These are phyloP conservation scores for Senna tora DNA, from an alignment of 306 rosid genomes.

Conservation along the genomic window DNA sequence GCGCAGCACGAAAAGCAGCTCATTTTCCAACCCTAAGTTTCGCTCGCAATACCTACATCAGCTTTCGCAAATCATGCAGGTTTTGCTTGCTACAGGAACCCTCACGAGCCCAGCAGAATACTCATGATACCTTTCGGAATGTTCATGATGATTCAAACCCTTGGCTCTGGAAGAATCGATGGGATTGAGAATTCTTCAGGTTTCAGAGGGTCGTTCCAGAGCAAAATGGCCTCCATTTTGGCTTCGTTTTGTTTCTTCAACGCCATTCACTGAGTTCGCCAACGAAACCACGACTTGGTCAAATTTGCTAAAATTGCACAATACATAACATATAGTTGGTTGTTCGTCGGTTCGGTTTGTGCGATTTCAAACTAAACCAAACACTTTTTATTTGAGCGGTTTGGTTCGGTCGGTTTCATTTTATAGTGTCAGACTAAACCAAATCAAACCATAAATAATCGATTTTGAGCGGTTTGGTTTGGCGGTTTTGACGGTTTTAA, in stretches of 20 bases:
- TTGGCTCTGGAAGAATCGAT: no score
- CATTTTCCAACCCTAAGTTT: slow-evolving; percentile 53
- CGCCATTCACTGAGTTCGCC: slow-evolving; percentile 47
- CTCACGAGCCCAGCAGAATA: slow-evolving; percentile 11
- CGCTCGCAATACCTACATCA: slow-evolving; percentile 41
- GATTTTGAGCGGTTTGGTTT: no score
- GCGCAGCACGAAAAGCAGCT: slow-evolving; percentile 72
- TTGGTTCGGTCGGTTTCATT: no score
- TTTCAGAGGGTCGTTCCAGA: slow-evolving; percentile 34
- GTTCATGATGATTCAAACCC: no score
- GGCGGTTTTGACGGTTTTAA: no score
- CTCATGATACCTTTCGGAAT: no score
- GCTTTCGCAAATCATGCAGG: slow-evolving; percentile 27
- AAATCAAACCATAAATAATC: no score
- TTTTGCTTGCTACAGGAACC: slow-evolving; percentile 6
- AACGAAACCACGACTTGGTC: slow-evolving; percentile 52
- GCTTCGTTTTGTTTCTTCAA: slow-evolving; percentile 40
- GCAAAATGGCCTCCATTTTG: slow-evolving; percentile 39
- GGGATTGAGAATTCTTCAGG: slow-evolving; percentile 40
- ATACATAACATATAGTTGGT: no score
- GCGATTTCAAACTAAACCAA: no score
- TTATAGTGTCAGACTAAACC: no score
- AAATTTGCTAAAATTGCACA: slow-evolving; percentile 49
- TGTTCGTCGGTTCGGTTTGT: no score
- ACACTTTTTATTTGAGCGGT: no score